Conservation (phyloP, 129 eudicot species). For the Daucus carota region DH1_v3.0 NC_030383.2:40672001-40672500, state of each 20-base stretch:
- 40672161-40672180: constrained; percentile 92
- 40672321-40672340: constrained; percentile 84
- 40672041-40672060: constrained; percentile 79
- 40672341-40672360: constrained; percentile 94
- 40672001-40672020: constrained; percentile 84
- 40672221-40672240: constrained; percentile 73
- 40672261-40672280: constrained; percentile 97
- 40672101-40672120: constrained; percentile 85
- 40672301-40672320: constrained; percentile 90
- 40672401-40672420: constrained; percentile 92
- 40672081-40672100: constrained; percentile 82
- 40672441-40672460: constrained; percentile 85
- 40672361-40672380: constrained; percentile 87
- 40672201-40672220: constrained; percentile 80
- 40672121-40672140: constrained; percentile 79
- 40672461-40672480: constrained; percentile 82
- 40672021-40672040: constrained; percentile 92
- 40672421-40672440: constrained; percentile 96
- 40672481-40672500: constrained; percentile 99
- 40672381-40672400: constrained; percentile 84
- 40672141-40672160: constrained; percentile 97
- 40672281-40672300: constrained; percentile 92
- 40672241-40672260: constrained; percentile 98
- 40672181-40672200: constrained; percentile 86
- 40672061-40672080: constrained; percentile 63